Evolutionary conservation across 2,329 filamentous ascomycete genomes (phyloP).

Genomic region (Bertia moriformis): DNA sequence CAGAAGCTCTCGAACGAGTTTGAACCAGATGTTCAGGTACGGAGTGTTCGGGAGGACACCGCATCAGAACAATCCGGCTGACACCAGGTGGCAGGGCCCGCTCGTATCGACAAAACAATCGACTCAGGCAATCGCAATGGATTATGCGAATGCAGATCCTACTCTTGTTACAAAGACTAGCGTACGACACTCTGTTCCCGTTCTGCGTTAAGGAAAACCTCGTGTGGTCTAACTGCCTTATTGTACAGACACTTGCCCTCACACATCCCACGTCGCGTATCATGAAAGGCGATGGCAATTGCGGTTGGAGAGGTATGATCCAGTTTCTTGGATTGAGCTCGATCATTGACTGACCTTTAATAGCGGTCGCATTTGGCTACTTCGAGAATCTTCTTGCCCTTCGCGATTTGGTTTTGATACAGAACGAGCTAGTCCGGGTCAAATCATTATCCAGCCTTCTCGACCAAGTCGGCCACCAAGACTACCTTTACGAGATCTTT

Average conservation of each 20-base stretch:
- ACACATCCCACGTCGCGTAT: not conserved
- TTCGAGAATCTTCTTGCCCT: not conserved
- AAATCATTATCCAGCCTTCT: not conserved
- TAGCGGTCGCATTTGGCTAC: not conserved
- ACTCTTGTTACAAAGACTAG: not conserved
- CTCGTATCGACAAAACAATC: not conserved
- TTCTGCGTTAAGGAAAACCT: too few relatives aligned
- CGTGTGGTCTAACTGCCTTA: too few relatives aligned
- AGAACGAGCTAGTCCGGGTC: not conserved
- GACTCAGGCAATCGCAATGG: not conserved
- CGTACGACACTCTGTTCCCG: too few relatives aligned
- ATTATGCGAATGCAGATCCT: not conserved
- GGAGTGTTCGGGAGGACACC: too few relatives aligned
- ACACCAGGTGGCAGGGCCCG: not conserved
- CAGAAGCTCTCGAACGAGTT: conserved; percentile 48
- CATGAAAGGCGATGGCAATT: conserved; percentile 1
- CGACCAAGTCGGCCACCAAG: not conserved
- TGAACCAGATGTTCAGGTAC: conserved; percentile 39
- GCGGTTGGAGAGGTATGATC: not conserved
- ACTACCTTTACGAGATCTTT: not conserved
- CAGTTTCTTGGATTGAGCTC: not conserved
- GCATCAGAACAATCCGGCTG: not conserved
- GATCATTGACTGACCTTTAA: not conserved
- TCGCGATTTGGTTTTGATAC: not conserved
- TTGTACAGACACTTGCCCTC: not conserved